Percentiles rank a stretch among this genome's conserved stretches.
These are phyloP conservation scores for Crithidia mellificae DNA, from an alignment of 208 protist genomes.

Conservation along the genomic window DNA sequence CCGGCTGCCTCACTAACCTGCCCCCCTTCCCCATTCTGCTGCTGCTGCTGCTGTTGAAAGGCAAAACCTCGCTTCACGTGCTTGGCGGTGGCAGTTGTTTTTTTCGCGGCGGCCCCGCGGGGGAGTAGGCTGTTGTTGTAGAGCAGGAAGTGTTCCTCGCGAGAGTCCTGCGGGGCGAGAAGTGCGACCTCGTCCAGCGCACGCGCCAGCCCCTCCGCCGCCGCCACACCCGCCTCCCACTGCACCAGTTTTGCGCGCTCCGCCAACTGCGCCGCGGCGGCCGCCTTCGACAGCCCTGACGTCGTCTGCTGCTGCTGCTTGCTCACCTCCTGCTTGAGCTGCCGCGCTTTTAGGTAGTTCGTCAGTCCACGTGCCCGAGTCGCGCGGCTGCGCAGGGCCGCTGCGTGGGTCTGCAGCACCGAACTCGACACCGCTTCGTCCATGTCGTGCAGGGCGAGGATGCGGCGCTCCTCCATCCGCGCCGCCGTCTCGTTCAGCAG, in stretches of 20 bases:
- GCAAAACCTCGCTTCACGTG: too few relatives aligned
- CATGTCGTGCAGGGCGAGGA: conserved; percentile 1
- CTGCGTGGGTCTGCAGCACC: conserved; percentile 10
- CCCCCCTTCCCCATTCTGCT: too few relatives aligned
- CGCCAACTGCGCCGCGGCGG: background rate
- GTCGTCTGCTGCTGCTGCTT: background rate
- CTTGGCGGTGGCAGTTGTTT: too few relatives aligned
- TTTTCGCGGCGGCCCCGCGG: too few relatives aligned
- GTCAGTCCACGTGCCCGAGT: background rate
- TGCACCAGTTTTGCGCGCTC: background rate
- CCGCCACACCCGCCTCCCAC: background rate
- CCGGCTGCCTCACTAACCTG: too few relatives aligned
- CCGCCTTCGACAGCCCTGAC: background rate
- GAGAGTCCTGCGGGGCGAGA: background rate
- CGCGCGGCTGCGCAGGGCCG: conserved; percentile 4
- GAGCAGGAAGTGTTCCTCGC: background rate
- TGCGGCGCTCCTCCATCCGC: conserved; percentile 12
- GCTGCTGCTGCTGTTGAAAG: too few relatives aligned
- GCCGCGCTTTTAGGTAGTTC: background rate
- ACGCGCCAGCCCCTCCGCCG: background rate
- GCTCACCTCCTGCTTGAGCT: background rate
- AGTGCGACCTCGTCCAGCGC: background rate
- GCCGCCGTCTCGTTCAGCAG: conserved; percentile 23
- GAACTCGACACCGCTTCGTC: conserved; percentile 9
- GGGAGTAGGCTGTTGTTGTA: background rate